Evolutionary conservation across 139 green algal genomes (phyloP), one percentile per base, ranked within the genome.

Genomic region (Volvox africanus): DNA sequence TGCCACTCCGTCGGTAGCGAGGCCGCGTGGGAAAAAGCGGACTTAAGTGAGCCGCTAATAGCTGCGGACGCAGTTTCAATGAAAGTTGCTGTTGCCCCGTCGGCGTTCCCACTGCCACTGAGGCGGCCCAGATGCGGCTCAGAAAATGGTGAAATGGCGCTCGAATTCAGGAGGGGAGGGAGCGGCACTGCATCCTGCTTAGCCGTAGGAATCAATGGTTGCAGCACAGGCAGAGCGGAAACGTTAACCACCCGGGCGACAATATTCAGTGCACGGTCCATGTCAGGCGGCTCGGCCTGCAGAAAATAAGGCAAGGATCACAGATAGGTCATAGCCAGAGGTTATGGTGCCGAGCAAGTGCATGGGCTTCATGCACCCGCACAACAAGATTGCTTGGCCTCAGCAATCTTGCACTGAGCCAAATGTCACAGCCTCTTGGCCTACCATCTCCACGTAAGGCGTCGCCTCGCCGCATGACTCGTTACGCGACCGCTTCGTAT

Each of bases 1-100:
- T 82, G 69, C 85, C 85, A 89, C 19, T 89, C 69, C 28, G n/a
- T 35, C 1, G 82, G 33, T 33, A 87, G 33, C 6, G 67, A 67
- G 24, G 83, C 65, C 0, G 67, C 67, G 26, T 62, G 26, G 35
- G 83, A 80, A 22, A 88, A 88, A 14, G 83, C 83, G 26, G 83
- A 88, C 26, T 68, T 67, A 21, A 88, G 9, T 24, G 80, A 33
- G 14, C 50, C 50, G 9, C 26, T 26, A n/a, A 13, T 13, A 21
- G n/a, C n/a, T 24, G 55, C 80, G 32, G 24, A 1, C 26, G n/a
- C 6, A 3, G 75, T 35, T 24, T 81, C 33, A 24, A 24, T 30
- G 37, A 44, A 33, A 33, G 22, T 22, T 11, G 24, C 28, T 32
- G 18, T 36, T 33, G 79, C 22, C 9, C 0, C 79, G 0, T 67